phyloP scores from a whole-genome alignment of 2,329 filamentous ascomycete species.

The Talaromyces sp. region DNA sequence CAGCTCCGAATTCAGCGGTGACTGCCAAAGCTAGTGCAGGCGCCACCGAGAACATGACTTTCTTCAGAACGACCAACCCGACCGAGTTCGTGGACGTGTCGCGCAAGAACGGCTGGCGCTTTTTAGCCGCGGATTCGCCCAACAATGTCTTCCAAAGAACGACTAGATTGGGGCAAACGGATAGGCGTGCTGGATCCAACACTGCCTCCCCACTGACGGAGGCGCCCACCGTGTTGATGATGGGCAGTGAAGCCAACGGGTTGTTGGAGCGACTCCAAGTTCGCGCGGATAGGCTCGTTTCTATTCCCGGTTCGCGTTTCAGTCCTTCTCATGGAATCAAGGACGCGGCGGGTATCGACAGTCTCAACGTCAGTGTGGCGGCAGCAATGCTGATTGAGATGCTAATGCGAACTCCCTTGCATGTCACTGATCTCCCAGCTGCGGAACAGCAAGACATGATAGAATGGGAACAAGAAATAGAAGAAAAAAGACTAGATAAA shows the following conservation, averaged over 20 bases:
- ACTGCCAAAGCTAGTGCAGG: constrained; percentile 85
- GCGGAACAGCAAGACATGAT: not conserved
- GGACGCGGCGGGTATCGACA: constrained; percentile 62
- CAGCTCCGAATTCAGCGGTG: constrained; percentile 68
- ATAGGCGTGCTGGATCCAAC: constrained; percentile 5
- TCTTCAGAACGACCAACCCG: constrained; percentile 66
- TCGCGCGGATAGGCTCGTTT: constrained; percentile 58
- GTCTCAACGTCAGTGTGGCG: constrained; percentile 89
- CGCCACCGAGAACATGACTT: constrained; percentile 71
- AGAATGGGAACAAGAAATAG: not conserved
- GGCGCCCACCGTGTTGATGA: constrained; percentile 69
- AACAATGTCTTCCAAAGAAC: constrained; percentile 11
- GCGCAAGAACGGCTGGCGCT: constrained; percentile 68
- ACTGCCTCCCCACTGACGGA: constrained; percentile 39
- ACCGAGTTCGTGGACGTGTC: constrained; percentile 65
- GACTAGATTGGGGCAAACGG: not conserved
- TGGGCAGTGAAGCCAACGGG: constrained; percentile 77
- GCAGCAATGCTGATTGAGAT: constrained; percentile 60
- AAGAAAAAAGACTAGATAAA: not conserved
- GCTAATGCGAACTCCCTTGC: constrained; percentile 31
- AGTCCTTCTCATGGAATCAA: constrained; percentile 31
- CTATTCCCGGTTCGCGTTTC: constrained; percentile 54
- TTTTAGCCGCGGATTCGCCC: constrained; percentile 66
- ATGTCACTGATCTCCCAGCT: constrained; percentile 1
- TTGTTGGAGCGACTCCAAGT: constrained; percentile 60